Conservation (phyloP, 345 rosid genomes). For the Turnera subulata region DNA sequence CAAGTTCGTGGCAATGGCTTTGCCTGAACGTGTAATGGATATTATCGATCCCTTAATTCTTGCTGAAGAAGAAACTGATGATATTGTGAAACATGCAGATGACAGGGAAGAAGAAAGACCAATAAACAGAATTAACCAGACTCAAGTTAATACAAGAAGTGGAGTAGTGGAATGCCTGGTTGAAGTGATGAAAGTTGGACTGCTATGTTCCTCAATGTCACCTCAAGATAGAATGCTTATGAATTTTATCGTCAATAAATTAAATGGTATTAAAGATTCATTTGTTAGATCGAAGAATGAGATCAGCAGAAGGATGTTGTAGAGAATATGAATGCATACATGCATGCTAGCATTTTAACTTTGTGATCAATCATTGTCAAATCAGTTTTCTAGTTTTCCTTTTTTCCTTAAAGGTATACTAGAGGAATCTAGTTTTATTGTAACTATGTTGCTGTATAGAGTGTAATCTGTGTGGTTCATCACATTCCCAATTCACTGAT, state of each 20-base stretch:
- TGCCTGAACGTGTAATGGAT: slow-evolving; percentile 12
- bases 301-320: neutral
- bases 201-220: slow-evolving; percentile 13
- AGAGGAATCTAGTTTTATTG: no score
- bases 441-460: no score
- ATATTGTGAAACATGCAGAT: neutral
- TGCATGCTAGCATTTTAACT: no score
- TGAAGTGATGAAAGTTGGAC: slow-evolving; percentile 20
- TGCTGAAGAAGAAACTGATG: neutral
- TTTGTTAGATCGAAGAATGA: neutral
- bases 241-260: slow-evolving; percentile 17
- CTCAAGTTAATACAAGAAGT: neutral
- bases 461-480: no score
- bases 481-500: no score
- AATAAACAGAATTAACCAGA: neutral
- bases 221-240: slow-evolving; percentile 12
- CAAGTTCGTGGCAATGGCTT: slow-evolving; percentile 13
- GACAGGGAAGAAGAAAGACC: slow-evolving; percentile 7
- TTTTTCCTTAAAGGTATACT: no score
- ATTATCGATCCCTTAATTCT: neutral
- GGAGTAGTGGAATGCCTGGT: slow-evolving; percentile 17
- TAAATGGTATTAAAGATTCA: slow-evolving; percentile 12
- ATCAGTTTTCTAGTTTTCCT: no score
- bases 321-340: neutral
- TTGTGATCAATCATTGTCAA: no score